These are phyloP conservation scores for Chlorella sp. DNA, from an alignment of 139 green algal genomes.

Conservation along the genomic window DNA sequence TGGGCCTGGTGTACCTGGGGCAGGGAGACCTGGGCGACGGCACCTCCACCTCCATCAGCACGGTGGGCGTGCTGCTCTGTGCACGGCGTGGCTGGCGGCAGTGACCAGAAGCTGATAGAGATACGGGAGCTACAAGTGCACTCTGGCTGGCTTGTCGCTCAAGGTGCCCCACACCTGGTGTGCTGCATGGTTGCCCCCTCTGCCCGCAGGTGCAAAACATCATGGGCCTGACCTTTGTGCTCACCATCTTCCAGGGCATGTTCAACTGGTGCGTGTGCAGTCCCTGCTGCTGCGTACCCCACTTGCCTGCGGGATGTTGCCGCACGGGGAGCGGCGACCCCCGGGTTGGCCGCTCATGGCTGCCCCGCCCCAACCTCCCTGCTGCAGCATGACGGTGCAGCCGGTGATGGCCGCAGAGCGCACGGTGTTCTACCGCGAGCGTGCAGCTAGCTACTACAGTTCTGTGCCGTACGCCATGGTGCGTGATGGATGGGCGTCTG, in stretches of 20 bases:
- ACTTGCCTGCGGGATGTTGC: neutral
- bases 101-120: too few relatives aligned
- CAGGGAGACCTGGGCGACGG: conserved; percentile 37
- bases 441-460: conserved; percentile 45
- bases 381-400: conserved; percentile 50
- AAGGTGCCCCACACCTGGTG: neutral
- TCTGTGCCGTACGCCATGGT: conserved; percentile 27
- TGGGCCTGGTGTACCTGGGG: conserved; percentile 3
- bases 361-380: neutral
- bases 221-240: conserved; percentile 50
- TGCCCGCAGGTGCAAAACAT: conserved; percentile 55
- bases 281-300: too few relatives aligned
- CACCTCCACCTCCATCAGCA: too few relatives aligned
- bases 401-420: conserved; percentile 58
- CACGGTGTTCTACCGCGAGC: conserved; percentile 65
- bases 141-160: too few relatives aligned
- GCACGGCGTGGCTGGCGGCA: too few relatives aligned
- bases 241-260: conserved; percentile 56
- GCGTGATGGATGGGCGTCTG: neutral
- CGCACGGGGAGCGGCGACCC: neutral
- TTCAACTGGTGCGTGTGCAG: conserved; percentile 50
- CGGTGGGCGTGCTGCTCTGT: too few relatives aligned
- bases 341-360: too few relatives aligned
- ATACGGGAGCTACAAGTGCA: too few relatives aligned
- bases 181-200: neutral